Conservation (phyloP, 768 basidiomycete species). For the Auriculariales sp. region DNA sequence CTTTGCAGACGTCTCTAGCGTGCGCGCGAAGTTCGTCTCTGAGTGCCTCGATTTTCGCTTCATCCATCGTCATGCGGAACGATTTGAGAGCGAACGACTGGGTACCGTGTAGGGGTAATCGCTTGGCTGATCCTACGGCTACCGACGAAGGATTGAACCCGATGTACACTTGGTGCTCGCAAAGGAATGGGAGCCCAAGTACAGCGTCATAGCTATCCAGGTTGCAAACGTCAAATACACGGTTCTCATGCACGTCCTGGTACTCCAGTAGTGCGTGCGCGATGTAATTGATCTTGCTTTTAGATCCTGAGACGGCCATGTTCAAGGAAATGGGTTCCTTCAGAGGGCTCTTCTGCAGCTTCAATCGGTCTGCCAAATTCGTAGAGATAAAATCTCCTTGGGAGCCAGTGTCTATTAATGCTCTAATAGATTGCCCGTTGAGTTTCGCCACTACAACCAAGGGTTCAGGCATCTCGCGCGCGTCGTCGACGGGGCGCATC, state of each 20-base stretch:
- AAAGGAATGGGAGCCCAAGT: slow-evolving; percentile 12
- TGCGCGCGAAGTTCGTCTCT: slow-evolving; percentile 12
- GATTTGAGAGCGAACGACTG: neutral
- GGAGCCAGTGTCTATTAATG: slow-evolving; percentile 24
- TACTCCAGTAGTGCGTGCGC: slow-evolving; percentile 17
- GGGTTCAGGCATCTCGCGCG: neutral
- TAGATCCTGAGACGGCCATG: slow-evolving; percentile 27
- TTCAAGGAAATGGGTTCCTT: slow-evolving; percentile 21
- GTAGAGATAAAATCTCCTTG: slow-evolving; percentile 27
- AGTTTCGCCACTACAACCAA: slow-evolving; percentile 13
- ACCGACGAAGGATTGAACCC: slow-evolving; percentile 4
- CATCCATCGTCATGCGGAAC: neutral
- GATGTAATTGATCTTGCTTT: slow-evolving; percentile 20
- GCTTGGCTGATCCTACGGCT: neutral
- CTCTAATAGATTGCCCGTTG: slow-evolving; percentile 18
- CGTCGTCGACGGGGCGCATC: neutral
- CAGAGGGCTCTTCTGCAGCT: slow-evolving; percentile 12
- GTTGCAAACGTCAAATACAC: slow-evolving; percentile 24
- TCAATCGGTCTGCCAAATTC: slow-evolving; percentile 22
- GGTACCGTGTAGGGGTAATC: neutral
- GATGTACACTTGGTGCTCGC: slow-evolving; percentile 4
- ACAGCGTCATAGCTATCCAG: slow-evolving; percentile 25
- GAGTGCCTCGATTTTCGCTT: neutral
- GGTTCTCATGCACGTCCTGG: slow-evolving; percentile 17
- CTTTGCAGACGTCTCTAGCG: slow-evolving; percentile 14